Percentiles rank a stretch among this genome's conserved stretches.
Evolutionary conservation across 352 stramenopile genomes (phyloP).

Genomic region (Aphanomyces invadans): DNA sequence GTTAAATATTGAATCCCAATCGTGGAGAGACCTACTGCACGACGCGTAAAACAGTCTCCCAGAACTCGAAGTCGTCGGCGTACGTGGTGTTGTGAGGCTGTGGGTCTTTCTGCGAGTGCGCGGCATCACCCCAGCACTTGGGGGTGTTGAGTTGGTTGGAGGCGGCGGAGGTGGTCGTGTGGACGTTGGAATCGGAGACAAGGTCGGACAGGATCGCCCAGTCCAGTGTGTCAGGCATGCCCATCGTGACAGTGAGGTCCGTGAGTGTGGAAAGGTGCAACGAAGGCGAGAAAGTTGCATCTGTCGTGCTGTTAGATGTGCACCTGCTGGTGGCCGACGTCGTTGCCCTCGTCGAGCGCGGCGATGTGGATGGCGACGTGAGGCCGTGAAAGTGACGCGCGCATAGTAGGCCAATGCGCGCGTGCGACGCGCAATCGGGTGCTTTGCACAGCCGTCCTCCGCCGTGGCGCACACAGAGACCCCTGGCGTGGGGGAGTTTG

Average conservation of each 20-base stretch:
- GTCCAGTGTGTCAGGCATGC: background rate
- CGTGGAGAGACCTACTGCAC: background rate
- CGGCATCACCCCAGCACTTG: background rate
- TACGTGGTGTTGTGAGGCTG: background rate
- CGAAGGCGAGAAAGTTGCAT: background rate
- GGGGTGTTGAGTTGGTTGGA: background rate
- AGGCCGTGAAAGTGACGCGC: background rate
- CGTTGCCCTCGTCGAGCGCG: too few species aligned
- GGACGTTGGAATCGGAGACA: background rate
- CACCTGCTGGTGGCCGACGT: too few species aligned
- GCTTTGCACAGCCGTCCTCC: background rate
- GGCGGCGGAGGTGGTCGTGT: background rate
- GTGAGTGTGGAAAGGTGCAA: background rate
- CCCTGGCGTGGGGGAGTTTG: background rate
- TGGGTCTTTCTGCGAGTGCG: background rate
- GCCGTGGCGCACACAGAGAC: conserved; percentile 4
- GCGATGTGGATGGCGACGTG: background rate
- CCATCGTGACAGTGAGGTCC: background rate
- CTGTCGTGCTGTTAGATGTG: background rate
- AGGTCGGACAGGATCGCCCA: background rate
- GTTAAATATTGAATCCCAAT: background rate
- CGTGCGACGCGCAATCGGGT: background rate
- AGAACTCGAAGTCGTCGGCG: background rate
- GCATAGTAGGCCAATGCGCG: background rate
- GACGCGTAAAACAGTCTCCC: background rate